Conservation (phyloP, 1,284 basidiomycete genomes). For the Laetiporus sulphureus region DNA sequence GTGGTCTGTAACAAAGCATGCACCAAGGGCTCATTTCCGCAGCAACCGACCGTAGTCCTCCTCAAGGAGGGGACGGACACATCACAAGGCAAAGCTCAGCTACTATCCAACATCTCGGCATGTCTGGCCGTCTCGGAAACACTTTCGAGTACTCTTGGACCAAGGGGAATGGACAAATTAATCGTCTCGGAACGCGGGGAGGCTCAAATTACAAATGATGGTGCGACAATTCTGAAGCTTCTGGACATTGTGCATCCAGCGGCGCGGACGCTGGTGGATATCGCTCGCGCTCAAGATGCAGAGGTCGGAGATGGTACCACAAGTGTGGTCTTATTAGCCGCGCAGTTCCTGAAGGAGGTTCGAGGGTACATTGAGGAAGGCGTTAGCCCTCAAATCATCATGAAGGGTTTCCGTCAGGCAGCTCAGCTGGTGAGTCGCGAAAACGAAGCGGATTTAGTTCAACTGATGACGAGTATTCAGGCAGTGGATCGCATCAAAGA, state of each 20-base stretch:
- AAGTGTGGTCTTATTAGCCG: conserved; percentile 89
- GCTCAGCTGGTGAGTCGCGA: conserved; percentile 66
- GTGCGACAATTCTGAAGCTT: conserved; percentile 95
- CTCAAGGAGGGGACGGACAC: conserved; percentile 94
- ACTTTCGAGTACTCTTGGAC: conserved; percentile 92
- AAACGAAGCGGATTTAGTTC: background rate
- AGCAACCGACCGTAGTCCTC: conserved; percentile 96
- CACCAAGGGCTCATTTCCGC: conserved; percentile 2
- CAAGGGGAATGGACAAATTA: conserved; percentile 98
- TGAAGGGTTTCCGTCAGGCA: conserved; percentile 92
- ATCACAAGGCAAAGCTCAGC: conserved; percentile 91
- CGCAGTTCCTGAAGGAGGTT: conserved; percentile 93
- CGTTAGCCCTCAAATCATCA: conserved; percentile 95
- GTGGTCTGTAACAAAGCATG: background rate
- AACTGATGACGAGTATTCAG: conserved; percentile 34
- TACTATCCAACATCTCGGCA: conserved; percentile 94
- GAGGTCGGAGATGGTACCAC: conserved; percentile 99
- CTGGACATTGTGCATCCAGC: conserved; percentile 98
- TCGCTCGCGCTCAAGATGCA: conserved; percentile 96
- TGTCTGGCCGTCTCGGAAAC: conserved; percentile 89
- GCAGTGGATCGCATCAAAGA: conserved; percentile 85
- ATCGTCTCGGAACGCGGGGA: conserved; percentile 90
- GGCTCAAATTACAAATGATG: conserved; percentile 98
- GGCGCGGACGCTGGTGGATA: conserved; percentile 93
- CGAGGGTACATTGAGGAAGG: conserved; percentile 94